Base-by-base conservation (phyloP, 1,284 basidiomycete genomes). In the Trametes sp. region DNA sequence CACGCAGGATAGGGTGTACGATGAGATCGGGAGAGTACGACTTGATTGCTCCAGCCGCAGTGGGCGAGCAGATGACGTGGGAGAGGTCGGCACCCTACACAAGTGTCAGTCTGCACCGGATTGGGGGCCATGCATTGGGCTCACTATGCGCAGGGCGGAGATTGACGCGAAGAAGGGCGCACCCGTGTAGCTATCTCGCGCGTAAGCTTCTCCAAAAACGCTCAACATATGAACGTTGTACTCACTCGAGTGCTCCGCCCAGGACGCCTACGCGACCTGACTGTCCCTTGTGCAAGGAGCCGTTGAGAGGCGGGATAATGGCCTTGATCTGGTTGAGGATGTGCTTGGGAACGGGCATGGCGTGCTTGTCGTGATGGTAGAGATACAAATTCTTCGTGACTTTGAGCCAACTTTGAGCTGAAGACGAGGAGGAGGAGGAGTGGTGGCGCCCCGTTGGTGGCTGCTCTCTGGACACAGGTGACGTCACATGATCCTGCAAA, bases 31-130 rank as follows among this genome's bases (percentile, higher is more conserved):
- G 94, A 0, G 92, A 93, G 73, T 98, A 99, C 0, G 94, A 92
- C 80, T 99, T 99, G 83, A 99, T 98, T 24, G 95, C 92, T 2
- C 85, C 84, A 29, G 93, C 93, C 1, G 95, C 95, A 0, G 87
- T 87, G 0, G 97, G 97, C 13, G 96, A 91, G 78, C 97, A 99
- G 57, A 99, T 96, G 58, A 98, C 95, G 82, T 98, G 96, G 26
- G 95, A 95, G 46, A 98, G 84, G 76, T 98, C 97, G 55, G 92
- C 93, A 33, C 96, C 97, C 93, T 94, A 35, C 38, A 41, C 16
- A 11, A 6, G 10, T 31, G 28, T 57, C 5, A 1, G 31, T 35
- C 2, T 35, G 31, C 16, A 4, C 31, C n/a, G 2, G 19, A 14
- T 36, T 13, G 16, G 23, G 21, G 7, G n/a, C 8, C 13, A 9